Base-by-base conservation (phyloP, 2,329 filamentous ascomycete genomes). In the Penicillium sp. region DNA sequence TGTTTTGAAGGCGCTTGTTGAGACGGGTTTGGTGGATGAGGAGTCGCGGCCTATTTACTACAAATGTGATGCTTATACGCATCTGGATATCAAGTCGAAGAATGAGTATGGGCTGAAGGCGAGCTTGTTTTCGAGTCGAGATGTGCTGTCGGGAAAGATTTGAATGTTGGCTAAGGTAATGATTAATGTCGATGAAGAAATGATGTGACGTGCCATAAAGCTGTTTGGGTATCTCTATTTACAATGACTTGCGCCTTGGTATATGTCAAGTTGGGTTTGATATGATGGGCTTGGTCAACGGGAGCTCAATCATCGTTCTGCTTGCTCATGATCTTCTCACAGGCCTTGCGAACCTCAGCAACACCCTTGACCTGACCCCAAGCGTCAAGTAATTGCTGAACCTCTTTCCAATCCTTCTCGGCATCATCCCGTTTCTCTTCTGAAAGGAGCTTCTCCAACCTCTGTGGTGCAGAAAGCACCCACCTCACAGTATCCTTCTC, bases 41-140 rank as follows among this genome's bases (percentile, higher is more conserved):
- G 59, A 62, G 12, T 18, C 69, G 56, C 42, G 71, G 40, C 71
- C 75, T 1, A 83, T 93, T 43, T 92, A 88, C 66, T 95, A 95
- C 72, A 95, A 95, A 64, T 80, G 80, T 59, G 85, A 89, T 73
- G 83, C 80, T 0, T 88, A 79, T 62, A 88, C 86, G 1, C 79
- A 86, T 64, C 71, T 89, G 25, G 81, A 81, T 3, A 81, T 89
- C 48, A 75, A 75, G 13, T 74, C 72, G 9, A 75, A 75, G 0
- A 89, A 89, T 62, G 66, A 75, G 1, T 88, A 80, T 76, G 78
- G 78, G 1, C 68, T 89, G 49, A 79, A 75, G 59, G 78, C 84
- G 38, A 75, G 68, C 52, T 57, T 73, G 66, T 74, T 66, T 49
- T 71, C 66, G 7, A 74, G 69, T 58, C 64, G 57, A 40, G 72